phyloP scores from a whole-genome alignment of 2,329 filamentous ascomycete species.

The Penicillium sp. region DNA sequence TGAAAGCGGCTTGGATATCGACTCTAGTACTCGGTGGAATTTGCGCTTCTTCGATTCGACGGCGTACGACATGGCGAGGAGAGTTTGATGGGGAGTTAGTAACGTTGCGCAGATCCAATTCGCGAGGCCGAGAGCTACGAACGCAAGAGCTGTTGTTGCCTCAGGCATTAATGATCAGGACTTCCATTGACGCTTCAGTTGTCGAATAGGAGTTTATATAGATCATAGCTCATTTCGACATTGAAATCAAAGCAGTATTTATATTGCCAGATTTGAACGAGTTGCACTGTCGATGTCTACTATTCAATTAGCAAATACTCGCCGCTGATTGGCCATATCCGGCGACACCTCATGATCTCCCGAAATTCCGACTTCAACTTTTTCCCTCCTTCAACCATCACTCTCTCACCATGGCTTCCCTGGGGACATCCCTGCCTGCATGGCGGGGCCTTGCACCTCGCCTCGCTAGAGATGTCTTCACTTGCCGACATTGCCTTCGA shows the following conservation, averaged over 20 bases:
- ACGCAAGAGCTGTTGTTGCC: slow-evolving; percentile 17
- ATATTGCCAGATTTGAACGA: neutral
- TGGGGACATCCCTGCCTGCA: slow-evolving; percentile 30
- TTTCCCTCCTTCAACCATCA: slow-evolving; percentile 10
- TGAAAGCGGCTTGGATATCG: slow-evolving; percentile 37
- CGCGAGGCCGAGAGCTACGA: slow-evolving; percentile 15
- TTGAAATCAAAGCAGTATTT: neutral
- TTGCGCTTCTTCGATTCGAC: slow-evolving; percentile 49
- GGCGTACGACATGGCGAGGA: slow-evolving; percentile 42
- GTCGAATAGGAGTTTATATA: neutral
- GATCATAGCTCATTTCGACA: neutral
- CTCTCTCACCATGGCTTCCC: slow-evolving; percentile 32
- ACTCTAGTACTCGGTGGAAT: slow-evolving; percentile 48
- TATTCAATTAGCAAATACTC: slow-evolving; percentile 16
- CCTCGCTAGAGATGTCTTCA: slow-evolving; percentile 40
- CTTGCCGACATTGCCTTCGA: slow-evolving; percentile 42
- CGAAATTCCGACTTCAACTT: slow-evolving; percentile 11
- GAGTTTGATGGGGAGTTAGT: neutral
- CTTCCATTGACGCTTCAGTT: neutral
- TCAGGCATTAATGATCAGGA: slow-evolving; percentile 15
- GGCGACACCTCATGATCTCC: slow-evolving; percentile 16
- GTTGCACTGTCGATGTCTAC: neutral
- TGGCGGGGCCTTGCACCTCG: slow-evolving; percentile 37
- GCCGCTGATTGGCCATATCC: slow-evolving; percentile 21
- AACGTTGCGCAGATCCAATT: slow-evolving; percentile 6